Percentiles rank a stretch among this genome's conserved stretches.
Evolutionary conservation across 2,329 filamentous ascomycete genomes (phyloP).

Genomic region (Apiospora phragmitis): DNA sequence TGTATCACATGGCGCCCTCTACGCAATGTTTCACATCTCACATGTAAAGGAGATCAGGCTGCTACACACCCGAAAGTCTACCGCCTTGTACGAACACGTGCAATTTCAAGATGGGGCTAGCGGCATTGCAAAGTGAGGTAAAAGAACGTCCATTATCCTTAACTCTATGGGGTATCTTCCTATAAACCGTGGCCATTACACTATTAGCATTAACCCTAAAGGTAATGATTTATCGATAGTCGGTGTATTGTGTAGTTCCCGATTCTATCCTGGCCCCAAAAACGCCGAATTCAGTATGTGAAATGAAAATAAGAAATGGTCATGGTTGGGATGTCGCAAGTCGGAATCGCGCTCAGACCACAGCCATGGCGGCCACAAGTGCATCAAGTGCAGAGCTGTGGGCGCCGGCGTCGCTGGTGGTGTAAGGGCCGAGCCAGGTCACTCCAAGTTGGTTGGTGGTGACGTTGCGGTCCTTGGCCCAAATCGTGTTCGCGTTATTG

Average conservation of each 20-base stretch:
- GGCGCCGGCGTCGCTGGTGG: conserved; percentile 27
- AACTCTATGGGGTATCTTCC: conserved; percentile 7
- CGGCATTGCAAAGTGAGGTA: not conserved
- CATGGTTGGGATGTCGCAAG: not conserved
- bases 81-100: not conserved
- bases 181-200: conserved; percentile 4
- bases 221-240: conserved; percentile 2
- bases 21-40: not conserved
- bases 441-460: conserved; percentile 29
- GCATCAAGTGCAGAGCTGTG: conserved; percentile 32
- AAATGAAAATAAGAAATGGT: not conserved
- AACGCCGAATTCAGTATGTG: not conserved
- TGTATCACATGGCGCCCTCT: not conserved
- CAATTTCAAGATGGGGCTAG: not conserved
- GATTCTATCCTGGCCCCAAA: not conserved
- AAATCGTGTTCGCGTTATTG: conserved; percentile 36
- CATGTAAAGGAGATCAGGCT: not conserved
- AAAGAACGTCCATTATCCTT: conserved; percentile 7
- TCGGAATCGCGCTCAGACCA: conserved; percentile 19
- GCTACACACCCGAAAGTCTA: not conserved
- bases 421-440: conserved; percentile 31
- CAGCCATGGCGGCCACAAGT: conserved; percentile 28
- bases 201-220: conserved; percentile 2
- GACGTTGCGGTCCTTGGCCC: conserved; percentile 33
- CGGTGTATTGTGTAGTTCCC: not conserved